Evolutionary conservation across 352 stramenopile genomes (phyloP).

Genomic region (Phytophthora rubi): DNA sequence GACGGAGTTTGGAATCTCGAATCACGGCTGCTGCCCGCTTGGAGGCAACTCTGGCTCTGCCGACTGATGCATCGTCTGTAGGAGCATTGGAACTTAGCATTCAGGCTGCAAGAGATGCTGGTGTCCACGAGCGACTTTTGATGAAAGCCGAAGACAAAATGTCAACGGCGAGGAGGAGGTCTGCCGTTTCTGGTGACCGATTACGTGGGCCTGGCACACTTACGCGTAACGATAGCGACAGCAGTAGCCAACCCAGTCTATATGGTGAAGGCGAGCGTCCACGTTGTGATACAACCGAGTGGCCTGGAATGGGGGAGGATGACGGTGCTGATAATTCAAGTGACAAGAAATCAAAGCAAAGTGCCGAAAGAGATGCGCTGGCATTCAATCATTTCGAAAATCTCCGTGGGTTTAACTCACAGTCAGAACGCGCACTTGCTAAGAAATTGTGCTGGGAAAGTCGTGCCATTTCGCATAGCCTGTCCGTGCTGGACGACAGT

Average conservation of each 20-base stretch:
- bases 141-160: slow-evolving; percentile 73
- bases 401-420: slow-evolving; percentile 59
- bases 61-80: slow-evolving; percentile 53
- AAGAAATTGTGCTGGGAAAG: slow-evolving; percentile 77
- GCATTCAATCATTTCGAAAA: slow-evolving; percentile 79
- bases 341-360: slow-evolving; percentile 41
- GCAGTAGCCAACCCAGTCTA: slow-evolving; percentile 32
- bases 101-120: slow-evolving; percentile 61
- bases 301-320: slow-evolving; percentile 40
- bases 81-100: slow-evolving; percentile 62
- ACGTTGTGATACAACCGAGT: slow-evolving; percentile 55
- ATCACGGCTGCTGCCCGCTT: slow-evolving; percentile 56
- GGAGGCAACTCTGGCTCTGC: slow-evolving; percentile 50
- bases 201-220: slow-evolving; percentile 32
- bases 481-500: slow-evolving; percentile 63
- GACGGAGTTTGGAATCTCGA: slow-evolving; percentile 52
- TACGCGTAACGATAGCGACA: slow-evolving; percentile 35
- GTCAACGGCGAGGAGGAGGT: slow-evolving; percentile 32
- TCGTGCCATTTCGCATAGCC: slow-evolving; percentile 63
- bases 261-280: slow-evolving; percentile 25
- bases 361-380: slow-evolving; percentile 51
- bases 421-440: slow-evolving; percentile 46
- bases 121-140: slow-evolving; percentile 64
- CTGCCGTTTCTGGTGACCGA: slow-evolving; percentile 27
- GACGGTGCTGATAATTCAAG: slow-evolving; percentile 38